Evolutionary conservation across 495 filamentous ascomycete genomes (phyloP).

Genomic region (Xylaria longipes): DNA sequence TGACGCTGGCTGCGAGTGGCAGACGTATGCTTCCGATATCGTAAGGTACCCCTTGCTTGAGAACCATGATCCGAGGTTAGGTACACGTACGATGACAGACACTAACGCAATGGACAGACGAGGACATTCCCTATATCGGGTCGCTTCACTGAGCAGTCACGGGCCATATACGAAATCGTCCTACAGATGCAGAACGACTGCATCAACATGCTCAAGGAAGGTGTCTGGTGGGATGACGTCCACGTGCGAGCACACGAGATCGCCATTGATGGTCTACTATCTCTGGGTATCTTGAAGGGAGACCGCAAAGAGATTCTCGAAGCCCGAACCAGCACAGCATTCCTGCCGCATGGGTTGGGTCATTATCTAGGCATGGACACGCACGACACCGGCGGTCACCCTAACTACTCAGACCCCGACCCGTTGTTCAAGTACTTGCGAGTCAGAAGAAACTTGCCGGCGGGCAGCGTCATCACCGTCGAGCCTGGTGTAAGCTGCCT

Average conservation of each 20-base stretch:
- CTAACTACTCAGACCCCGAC: slow-evolving; percentile 85
- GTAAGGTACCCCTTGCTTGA: slow-evolving; percentile 33
- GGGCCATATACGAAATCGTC: slow-evolving; percentile 85
- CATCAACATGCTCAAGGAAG: slow-evolving; percentile 75
- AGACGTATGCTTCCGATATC: slow-evolving; percentile 84
- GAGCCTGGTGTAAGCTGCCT: slow-evolving; percentile 78
- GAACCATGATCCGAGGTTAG: neutral
- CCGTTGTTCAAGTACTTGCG: slow-evolving; percentile 84
- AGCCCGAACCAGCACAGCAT: slow-evolving; percentile 77
- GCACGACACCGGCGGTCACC: slow-evolving; percentile 87
- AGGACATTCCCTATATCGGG: slow-evolving; percentile 84
- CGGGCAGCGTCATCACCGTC: slow-evolving; percentile 83
- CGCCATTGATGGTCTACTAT: slow-evolving; percentile 78
- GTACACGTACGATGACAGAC: neutral
- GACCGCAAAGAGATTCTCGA: slow-evolving; percentile 74
- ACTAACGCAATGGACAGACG: slow-evolving; percentile 54
- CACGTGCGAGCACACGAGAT: slow-evolving; percentile 80
- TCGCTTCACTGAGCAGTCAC: slow-evolving; percentile 72
- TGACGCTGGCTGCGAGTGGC: slow-evolving; percentile 83
- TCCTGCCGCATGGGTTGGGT: slow-evolving; percentile 91
- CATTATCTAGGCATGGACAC: slow-evolving; percentile 96
- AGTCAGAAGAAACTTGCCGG: slow-evolving; percentile 77
- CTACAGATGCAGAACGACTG: slow-evolving; percentile 82
- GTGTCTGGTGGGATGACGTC: slow-evolving; percentile 83
- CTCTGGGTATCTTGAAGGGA: slow-evolving; percentile 76